Base-by-base conservation (phyloP, 305 asterid species). In the Plantago lanceolata region DNA sequence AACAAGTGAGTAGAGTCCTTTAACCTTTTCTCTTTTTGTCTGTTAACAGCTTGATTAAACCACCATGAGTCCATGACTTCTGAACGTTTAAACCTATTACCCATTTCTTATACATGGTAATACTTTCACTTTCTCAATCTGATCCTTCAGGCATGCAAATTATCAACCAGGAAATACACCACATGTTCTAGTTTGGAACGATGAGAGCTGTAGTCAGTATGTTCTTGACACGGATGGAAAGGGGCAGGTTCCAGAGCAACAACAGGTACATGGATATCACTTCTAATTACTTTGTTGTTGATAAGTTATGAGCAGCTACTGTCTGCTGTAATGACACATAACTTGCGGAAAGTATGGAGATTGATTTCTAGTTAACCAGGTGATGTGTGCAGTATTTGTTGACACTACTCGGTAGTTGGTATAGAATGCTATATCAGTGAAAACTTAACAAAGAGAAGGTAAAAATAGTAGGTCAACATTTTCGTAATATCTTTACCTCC, bases 111-210 rank as follows among this genome's bases (percentile, higher is more conserved):
- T 11, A 35, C 44, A 35, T 35, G 44, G n/a, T 56, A 40, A 33
- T 16, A 63, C 55, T 57, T 49, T 60, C 59, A 53, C 5, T 51
- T 65, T 48, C 59, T 37, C 44, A 19, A 60, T 55, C 71, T 62
- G 15, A 57, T 66, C 51, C 56, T 68, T 51, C 79, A 93, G 99
- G 90, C 89, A 90, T 77, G 95, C 97, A 65, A 95, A 93, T 67
- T 93, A 93, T 74, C 89, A 94, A 78, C 65, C 90, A 31, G 96
- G 99, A 67, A 87, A 83, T 80, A 94, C 99, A 37, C 97, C 97
- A 8, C 69, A 88, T 68, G 83, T 83, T 62, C 79, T 94, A 69
- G 90, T 93, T 45, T 93, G 99, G 99, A 93, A 93, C 79, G 97
- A 93, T 73, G 89, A 78, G 66, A 82, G 67, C 49, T 93, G 97